These are phyloP conservation scores for Xerocomellus chrysenteron DNA, from an alignment of 768 basidiomycete species.

Conservation along the genomic window DNA sequence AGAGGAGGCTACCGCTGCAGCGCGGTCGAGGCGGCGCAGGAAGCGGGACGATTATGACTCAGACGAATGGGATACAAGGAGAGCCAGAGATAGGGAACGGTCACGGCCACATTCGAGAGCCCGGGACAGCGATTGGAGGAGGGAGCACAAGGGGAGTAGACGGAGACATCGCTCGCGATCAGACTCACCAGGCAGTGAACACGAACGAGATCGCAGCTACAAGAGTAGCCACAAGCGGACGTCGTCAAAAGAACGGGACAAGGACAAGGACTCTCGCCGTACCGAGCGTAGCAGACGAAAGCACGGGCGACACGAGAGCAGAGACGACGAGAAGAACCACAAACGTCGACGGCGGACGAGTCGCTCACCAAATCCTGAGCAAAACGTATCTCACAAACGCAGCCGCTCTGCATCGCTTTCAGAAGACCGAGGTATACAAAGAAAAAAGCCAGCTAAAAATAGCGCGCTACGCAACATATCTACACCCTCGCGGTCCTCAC, in stretches of 20 bases:
- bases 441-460: constrained; percentile 5
- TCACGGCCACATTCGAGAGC: constrained; percentile 42
- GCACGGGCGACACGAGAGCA: constrained; percentile 26
- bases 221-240: constrained; percentile 23
- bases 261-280: constrained; percentile 9
- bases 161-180: constrained; percentile 32
- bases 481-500: constrained; percentile 31
- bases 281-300: constrained; percentile 23
- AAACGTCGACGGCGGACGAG: constrained; percentile 23
- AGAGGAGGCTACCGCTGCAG: constrained; percentile 73
- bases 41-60: constrained; percentile 30
- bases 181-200: constrained; percentile 23
- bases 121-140: constrained; percentile 46
- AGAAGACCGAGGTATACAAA: constrained; percentile 10
- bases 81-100: constrained; percentile 41
- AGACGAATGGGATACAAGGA: constrained; percentile 37
- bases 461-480: constrained; percentile 7
- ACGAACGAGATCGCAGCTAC: constrained; percentile 21
- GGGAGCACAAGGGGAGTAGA: constrained; percentile 18
- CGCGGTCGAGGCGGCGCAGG: constrained; percentile 45
- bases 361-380: constrained; percentile 14
- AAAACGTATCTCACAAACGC: constrained; percentile 12
- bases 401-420: constrained; percentile 13
- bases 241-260: constrained; percentile 15
- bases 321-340: constrained; percentile 14